Evolutionary conservation across 257 asterid species (phyloP), one percentile per base, ranked within the genome.

Genomic region (Paraleonurus japonicus): DNA sequence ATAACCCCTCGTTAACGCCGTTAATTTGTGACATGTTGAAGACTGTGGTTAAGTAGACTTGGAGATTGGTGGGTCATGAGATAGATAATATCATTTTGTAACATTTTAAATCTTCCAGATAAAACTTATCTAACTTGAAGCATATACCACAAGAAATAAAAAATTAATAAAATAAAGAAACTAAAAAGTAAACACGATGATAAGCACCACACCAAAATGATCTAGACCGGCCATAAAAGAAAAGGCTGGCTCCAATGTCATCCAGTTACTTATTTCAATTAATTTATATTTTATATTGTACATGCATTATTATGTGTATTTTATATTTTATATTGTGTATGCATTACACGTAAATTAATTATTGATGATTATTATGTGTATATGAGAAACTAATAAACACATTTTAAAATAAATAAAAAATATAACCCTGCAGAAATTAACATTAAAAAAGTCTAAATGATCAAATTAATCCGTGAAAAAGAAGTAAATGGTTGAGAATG

Each of bases 51-150:
- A n/a, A n/a, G n/a, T n/a, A n/a, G n/a, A n/a, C n/a, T n/a, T n/a
- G n/a, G n/a, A n/a, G n/a, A n/a, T n/a, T 47, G 48, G 83, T n/a
- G n/a, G 84, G 86, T 69, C 80, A 70, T 64, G 61, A 68, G 67
- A 81, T 82, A 81, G 74, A 80, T 57, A 79, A 66, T 77, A 17
- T 24, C 47, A 58, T 61, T 73, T 75, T 75, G 17, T n/a, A 59
- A 13, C 57, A 23, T 57, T 35, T 6, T n/a, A 50, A 66, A 70
- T 81, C 63, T 16, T 64, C 58, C 82, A 76, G 69, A 82, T 74
- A 72, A 75, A 71, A 71, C 86, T 79, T 80, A 61, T 62, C 75
- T 76, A 35, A 30, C 1, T 58, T 73, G 59, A 80, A 76, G 78
- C 74, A 75, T 65, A 41, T 27, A 65, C 80, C 85, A 81, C 82